A percentile compares a stretch with the other conserved stretches of the same genome.
Conservation (phyloP, 495 filamentous ascomycete species). For the Neurospora sp. region DNA sequence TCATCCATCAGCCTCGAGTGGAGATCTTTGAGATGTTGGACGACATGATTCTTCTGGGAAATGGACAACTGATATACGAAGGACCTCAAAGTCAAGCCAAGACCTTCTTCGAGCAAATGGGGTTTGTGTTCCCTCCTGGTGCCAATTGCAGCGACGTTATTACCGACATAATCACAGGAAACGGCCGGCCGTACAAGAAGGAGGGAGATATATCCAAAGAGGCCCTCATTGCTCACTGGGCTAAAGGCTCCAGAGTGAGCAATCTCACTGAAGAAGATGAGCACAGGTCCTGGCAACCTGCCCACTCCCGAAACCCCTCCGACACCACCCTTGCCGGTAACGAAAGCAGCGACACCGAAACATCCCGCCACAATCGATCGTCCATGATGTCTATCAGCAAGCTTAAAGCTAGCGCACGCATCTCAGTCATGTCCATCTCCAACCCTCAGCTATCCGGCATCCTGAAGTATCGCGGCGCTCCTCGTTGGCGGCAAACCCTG, state of each 20-base stretch:
- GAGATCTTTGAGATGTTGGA: conserved; percentile 41
- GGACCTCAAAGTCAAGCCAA: conserved; percentile 26
- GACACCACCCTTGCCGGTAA: background rate
- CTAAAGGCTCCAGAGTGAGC: background rate
- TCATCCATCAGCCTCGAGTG: conserved; percentile 35
- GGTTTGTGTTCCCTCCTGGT: conserved; percentile 31
- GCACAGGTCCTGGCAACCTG: conserved; percentile 11
- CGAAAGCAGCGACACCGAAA: conserved; percentile 3
- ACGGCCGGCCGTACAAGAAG: conserved; percentile 35
- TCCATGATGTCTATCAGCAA: background rate
- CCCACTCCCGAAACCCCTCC: background rate
- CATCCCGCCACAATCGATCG: conserved; percentile 1
- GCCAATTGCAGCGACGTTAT: conserved; percentile 37
- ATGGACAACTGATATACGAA: conserved; percentile 34
- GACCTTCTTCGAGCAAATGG: conserved; percentile 34
- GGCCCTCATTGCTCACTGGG: conserved; percentile 31
- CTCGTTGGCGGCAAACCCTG: conserved; percentile 35
- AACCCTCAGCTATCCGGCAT: conserved; percentile 8
- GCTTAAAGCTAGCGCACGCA: background rate
- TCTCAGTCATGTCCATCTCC: background rate
- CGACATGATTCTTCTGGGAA: conserved; percentile 33
- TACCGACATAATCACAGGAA: conserved; percentile 42
- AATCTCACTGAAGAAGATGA: background rate
- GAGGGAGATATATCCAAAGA: conserved; percentile 33
- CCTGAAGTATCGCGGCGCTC: conserved; percentile 34